Evolutionary conservation across 768 basidiomycete species (phyloP).

Genomic region (Boletellus emodensis): DNA sequence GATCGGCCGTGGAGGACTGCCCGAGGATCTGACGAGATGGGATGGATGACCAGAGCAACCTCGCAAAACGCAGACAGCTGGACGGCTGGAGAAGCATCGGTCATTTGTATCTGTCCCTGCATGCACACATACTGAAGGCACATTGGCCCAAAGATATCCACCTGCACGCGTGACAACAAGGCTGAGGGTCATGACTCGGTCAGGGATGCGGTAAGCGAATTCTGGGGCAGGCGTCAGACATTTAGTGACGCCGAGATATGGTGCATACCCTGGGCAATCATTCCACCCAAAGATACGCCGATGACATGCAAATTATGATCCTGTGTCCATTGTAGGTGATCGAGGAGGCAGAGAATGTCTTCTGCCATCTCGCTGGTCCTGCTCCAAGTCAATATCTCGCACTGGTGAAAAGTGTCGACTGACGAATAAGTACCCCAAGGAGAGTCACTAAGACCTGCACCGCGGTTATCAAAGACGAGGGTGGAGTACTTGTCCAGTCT

Average conservation of each 20-base stretch:
- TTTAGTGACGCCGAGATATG: background rate
- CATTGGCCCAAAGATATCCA: constrained; percentile 50
- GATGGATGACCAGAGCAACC: constrained; percentile 17
- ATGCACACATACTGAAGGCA: constrained; percentile 52
- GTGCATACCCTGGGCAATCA: constrained; percentile 70
- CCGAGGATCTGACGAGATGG: constrained; percentile 29
- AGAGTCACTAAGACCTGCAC: constrained; percentile 70
- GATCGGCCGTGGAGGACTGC: constrained; percentile 34
- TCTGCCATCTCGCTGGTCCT: constrained; percentile 79
- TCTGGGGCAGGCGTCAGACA: constrained; percentile 40
- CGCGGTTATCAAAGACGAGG: constrained; percentile 82
- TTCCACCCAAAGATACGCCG: constrained; percentile 75
- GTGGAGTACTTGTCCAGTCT: constrained; percentile 50
- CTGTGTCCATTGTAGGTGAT: constrained; percentile 69
- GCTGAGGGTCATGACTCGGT: constrained; percentile 62
- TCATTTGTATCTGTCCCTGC: background rate
- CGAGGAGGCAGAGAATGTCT: constrained; percentile 61
- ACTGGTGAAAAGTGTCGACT: constrained; percentile 16
- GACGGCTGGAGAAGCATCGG: constrained; percentile 32
- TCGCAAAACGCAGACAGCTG: constrained; percentile 35
- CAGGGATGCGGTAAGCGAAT: constrained; percentile 59
- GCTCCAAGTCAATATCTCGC: background rate
- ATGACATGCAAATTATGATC: constrained; percentile 63
- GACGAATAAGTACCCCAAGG: constrained; percentile 78
- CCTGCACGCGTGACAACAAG: constrained; percentile 71